Conservation (phyloP, 441 rosid species). For the Kokia cookei region DNA sequence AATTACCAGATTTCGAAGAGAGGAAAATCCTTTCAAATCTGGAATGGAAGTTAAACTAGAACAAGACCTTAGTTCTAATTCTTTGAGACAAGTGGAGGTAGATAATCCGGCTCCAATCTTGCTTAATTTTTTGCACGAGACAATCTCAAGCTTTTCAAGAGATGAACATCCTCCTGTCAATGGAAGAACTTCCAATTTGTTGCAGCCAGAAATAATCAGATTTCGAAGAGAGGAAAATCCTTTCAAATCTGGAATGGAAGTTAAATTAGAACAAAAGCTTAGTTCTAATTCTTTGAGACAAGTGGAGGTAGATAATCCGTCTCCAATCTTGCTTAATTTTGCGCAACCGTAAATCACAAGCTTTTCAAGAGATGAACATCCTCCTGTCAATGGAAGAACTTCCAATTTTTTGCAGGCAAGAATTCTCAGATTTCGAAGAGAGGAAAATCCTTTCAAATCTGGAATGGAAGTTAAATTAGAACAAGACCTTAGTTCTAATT, state of each 20-base stretch:
- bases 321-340: not conserved
- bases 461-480: not conserved
- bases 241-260: too few species aligned
- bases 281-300: not conserved
- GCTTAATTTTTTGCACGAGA: not conserved
- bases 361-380: not conserved
- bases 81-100: not conserved
- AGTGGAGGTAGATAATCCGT: not conserved
- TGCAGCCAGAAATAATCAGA: too few species aligned
- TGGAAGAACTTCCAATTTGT: too few species aligned
- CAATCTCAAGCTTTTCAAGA: not conserved
- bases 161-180: not conserved
- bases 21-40: not conserved
- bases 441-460: not conserved
- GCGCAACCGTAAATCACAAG: rapidly evolving
- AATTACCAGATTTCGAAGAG: not conserved
- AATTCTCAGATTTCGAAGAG: not conserved
- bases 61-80: rapidly evolving
- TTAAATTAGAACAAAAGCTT: not conserved
- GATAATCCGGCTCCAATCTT: not conserved
- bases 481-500: rapidly evolving
- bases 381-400: not conserved
- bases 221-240: too few species aligned
- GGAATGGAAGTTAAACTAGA: not conserved
- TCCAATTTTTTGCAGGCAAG: too few species aligned